These are phyloP conservation scores for Brassica balearica DNA, from an alignment of 441 rosid species.

Conservation along the genomic window DNA sequence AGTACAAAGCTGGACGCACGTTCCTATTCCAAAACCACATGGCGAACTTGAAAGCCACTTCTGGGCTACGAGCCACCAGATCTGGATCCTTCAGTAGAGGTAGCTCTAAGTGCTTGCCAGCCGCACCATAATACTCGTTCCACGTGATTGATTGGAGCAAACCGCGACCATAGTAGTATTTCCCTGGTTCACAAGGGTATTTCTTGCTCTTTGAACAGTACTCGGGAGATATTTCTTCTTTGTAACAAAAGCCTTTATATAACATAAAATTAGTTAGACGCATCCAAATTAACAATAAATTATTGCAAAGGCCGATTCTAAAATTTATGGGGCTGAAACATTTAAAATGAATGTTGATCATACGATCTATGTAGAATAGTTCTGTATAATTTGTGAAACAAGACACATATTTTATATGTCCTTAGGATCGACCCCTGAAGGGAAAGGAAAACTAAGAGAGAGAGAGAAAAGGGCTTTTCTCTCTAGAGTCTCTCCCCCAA, in stretches of 20 bases:
- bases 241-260: conserved; percentile 55
- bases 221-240: conserved; percentile 35
- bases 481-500: too few relatives aligned
- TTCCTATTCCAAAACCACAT: conserved; percentile 61
- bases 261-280: not conserved
- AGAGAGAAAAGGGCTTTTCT: too few relatives aligned
- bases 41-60: conserved; percentile 53
- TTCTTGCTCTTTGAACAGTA: conserved; percentile 44
- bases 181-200: conserved; percentile 33
- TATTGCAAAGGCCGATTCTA: too few relatives aligned
- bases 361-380: not conserved
- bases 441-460: too few relatives aligned
- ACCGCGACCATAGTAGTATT: conserved; percentile 59
- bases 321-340: not conserved
- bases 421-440: not conserved
- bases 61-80: conserved; percentile 46
- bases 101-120: conserved; percentile 48
- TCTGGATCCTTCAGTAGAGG: conserved; percentile 59
- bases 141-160: conserved; percentile 58
- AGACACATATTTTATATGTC: not conserved
- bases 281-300: too few relatives aligned
- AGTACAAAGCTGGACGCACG: conserved; percentile 46
- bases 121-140: conserved; percentile 69
- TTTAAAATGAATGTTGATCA: not conserved
- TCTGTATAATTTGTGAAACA: not conserved